Base-by-base conservation (phyloP, 2,329 filamentous ascomycete species). In the Seiridium unicorne region DNA sequence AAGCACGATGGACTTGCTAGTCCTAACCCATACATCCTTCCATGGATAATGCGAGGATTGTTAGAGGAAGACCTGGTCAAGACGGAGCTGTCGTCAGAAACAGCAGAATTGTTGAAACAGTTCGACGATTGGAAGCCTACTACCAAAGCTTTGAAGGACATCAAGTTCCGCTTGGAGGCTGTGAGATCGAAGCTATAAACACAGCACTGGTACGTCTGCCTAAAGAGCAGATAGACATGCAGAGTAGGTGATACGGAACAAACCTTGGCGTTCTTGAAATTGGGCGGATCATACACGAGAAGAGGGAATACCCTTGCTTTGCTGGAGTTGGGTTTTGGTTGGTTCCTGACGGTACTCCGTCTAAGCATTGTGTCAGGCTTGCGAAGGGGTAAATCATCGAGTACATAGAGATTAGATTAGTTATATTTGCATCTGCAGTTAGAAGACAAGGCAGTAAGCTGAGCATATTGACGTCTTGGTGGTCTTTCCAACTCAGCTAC, bases 61-160 rank as follows among this genome's bases (percentile, higher is more conserved):
- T 77, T 99, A 2, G 95, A 98, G 72, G 95, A 99, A 73, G 90
- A 95, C 18, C 87, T 92, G 69, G 94, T 98, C 32, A 93, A 90
- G 73, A 91, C 86, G 31, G 90, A 96, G 70, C 77, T 96, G 18
- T 86, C 86, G 38, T 77, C 82, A 1, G 95, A 99, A 76, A 92
- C 92, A 5, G 84, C 85, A 62, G 85, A 92, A 69, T 75, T 99
- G 55, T 79, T 99, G n/a, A 81, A 81, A 61, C 88, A 96, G 73
- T 99, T 98, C 74, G 93, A 98, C 72, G 87, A 91, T 57, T 99
- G 95, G 95, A 93, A 90, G 70, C 95, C 95, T 0, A 83, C 81
- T 0, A 96, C 89, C 6, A 99, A 98, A 78, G 91, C 91, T 48
- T 77, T 99, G 60, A 97, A 95, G 77, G 95, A 99, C 75, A 93